A percentile compares a stretch with the other conserved stretches of the same genome.
These are phyloP conservation scores for Russula foetens DNA, from an alignment of 768 basidiomycete genomes.

Conservation along the genomic window DNA sequence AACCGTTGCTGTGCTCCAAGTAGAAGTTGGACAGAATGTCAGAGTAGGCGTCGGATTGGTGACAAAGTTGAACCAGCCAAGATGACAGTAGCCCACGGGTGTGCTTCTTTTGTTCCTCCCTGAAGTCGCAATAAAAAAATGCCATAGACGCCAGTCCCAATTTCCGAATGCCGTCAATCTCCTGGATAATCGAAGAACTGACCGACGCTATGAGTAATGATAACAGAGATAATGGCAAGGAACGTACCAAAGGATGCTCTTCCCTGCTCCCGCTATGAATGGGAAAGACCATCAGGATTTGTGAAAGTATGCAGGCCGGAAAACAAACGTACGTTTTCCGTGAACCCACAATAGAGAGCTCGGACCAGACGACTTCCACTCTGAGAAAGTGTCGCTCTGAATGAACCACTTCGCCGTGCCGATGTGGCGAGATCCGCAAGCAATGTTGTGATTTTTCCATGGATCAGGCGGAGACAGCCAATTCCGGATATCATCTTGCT, in stretches of 20 bases:
- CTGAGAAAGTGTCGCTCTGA: neutral
- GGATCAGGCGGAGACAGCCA: neutral
- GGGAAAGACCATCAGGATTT: neutral
- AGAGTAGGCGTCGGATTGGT: neutral
- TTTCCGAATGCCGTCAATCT: neutral
- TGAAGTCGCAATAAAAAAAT: neutral
- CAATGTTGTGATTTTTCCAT: neutral
- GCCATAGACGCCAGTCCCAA: neutral
- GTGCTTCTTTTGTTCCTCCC: neutral
- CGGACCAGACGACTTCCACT: neutral
- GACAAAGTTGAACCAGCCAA: neutral
- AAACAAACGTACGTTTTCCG: neutral
- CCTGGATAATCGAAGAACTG: neutral
- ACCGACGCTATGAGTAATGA: neutral
- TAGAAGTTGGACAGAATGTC: neutral
- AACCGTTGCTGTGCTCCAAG: neutral
- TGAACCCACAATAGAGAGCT: neutral
- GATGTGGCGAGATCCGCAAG: neutral
- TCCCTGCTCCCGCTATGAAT: neutral
- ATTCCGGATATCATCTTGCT: neutral
- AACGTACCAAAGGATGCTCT: neutral
- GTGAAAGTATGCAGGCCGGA: too few relatives aligned
- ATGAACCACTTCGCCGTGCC: neutral
- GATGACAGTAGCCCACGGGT: neutral
- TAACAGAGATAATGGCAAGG: neutral